phyloP scores from a whole-genome alignment of 1,284 basidiomycete genomes.

The Somion occarium region DNA sequence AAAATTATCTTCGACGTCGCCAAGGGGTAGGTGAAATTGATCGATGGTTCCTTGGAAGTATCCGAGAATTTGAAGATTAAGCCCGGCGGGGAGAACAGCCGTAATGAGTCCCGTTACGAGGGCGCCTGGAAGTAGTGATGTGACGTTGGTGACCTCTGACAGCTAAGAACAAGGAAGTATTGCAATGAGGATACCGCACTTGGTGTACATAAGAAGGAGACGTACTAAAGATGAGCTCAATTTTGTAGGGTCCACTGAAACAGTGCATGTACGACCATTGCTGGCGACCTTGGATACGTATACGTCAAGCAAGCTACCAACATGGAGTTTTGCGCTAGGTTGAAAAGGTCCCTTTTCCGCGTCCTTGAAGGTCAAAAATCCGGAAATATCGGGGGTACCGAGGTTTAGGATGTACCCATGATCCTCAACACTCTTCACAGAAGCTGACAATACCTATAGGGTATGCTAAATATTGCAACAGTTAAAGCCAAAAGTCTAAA shows the following conservation, averaged over 20 bases:
- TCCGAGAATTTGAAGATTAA: constrained; percentile 89
- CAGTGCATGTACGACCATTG: constrained; percentile 68
- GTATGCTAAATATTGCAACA: constrained; percentile 38
- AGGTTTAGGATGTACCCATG: constrained; percentile 92
- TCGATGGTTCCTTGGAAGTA: constrained; percentile 94
- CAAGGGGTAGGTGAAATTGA: constrained; percentile 66
- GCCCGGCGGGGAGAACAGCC: constrained; percentile 70
- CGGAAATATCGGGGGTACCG: constrained; percentile 71
- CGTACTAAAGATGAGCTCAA: constrained; percentile 52
- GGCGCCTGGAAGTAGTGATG: constrained; percentile 83
- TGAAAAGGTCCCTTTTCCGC: constrained; percentile 34
- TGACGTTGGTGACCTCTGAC: constrained; percentile 74
- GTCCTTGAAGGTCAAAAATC: constrained; percentile 77
- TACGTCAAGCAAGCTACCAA: constrained; percentile 66
- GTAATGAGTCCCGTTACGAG: constrained; percentile 88
- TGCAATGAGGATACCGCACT: constrained; percentile 9
- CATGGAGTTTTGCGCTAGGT: constrained; percentile 43
- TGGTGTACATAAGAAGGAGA: constrained; percentile 12
- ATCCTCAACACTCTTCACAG: constrained; percentile 87
- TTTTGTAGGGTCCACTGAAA: constrained; percentile 45
- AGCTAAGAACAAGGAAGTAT: constrained; percentile 35
- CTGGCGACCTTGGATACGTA: constrained; percentile 59
- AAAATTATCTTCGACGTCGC: constrained; percentile 47
- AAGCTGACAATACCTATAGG: constrained; percentile 69
- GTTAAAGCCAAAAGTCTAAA: too few species aligned